Conservation (phyloP, 345 rosid species). For the Gossypium herbaceum region DNA sequence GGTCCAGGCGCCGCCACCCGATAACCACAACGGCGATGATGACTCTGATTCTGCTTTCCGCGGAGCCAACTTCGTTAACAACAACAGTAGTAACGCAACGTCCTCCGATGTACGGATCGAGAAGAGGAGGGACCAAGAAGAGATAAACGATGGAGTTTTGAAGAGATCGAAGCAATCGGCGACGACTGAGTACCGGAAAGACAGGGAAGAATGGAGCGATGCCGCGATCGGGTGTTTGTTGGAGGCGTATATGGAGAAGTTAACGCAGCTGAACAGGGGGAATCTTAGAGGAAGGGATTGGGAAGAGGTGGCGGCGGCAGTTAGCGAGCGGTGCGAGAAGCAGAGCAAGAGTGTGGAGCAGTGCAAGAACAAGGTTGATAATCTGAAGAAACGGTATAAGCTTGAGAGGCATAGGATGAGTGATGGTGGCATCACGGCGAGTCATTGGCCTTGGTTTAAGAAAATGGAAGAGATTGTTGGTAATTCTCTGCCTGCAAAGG, state of each 20-base stretch:
- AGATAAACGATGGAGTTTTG: slow-evolving; percentile 50
- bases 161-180: slow-evolving; percentile 46
- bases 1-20: slow-evolving; percentile 42
- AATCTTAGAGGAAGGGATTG: slow-evolving; percentile 87
- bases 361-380: slow-evolving; percentile 92
- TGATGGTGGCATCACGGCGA: slow-evolving; percentile 43
- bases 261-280: slow-evolving; percentile 71
- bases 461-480: slow-evolving; percentile 78
- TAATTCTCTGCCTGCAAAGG: slow-evolving; percentile 41
- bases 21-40: slow-evolving; percentile 41
- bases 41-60: slow-evolving; percentile 53
- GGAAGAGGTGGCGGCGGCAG: slow-evolving; percentile 87
- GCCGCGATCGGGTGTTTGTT: slow-evolving; percentile 71
- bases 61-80: slow-evolving; percentile 37
- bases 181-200: slow-evolving; percentile 12
- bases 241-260: slow-evolving; percentile 81
- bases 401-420: slow-evolving; percentile 73
- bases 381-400: slow-evolving; percentile 85
- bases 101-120: slow-evolving; percentile 38
- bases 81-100: slow-evolving; percentile 27
- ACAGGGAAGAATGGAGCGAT: slow-evolving; percentile 90
- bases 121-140: slow-evolving; percentile 54
- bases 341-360: slow-evolving; percentile 68
- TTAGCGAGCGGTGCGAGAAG: slow-evolving; percentile 68
- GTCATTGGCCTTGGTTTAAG: slow-evolving; percentile 95